Evolutionary conservation across 306 rosid species (phyloP).

Genomic region (Phaseolus lunatus): DNA sequence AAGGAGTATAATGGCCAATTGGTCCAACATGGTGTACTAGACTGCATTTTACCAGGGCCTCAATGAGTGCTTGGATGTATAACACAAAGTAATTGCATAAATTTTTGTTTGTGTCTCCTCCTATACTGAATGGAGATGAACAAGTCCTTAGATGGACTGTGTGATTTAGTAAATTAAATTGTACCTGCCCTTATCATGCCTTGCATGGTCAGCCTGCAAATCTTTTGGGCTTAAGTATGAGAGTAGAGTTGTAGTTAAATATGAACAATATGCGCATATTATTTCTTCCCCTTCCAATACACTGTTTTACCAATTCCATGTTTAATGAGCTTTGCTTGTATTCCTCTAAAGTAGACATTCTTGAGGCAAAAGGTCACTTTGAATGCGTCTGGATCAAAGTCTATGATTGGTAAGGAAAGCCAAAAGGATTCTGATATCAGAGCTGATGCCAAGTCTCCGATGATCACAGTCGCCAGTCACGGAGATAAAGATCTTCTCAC

Average conservation of each 20-base stretch:
- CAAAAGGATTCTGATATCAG: conserved; percentile 42
- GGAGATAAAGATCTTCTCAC: conserved; percentile 36
- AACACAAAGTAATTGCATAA: neutral
- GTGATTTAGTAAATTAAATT: neutral
- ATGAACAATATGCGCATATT: neutral
- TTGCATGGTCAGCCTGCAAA: conserved; percentile 23
- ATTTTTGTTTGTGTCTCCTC: neutral
- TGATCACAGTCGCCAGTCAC: conserved; percentile 35
- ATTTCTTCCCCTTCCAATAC: conserved; percentile 18
- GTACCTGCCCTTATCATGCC: conserved; percentile 24
- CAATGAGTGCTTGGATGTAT: neutral
- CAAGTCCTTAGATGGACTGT: conserved; percentile 9
- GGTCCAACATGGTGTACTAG: neutral
- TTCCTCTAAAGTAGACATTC: conserved; percentile 64
- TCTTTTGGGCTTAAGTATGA: conserved; percentile 14
- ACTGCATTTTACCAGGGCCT: neutral
- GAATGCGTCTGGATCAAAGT: conserved; percentile 53
- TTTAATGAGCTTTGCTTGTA: conserved; percentile 45
- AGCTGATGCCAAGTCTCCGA: conserved; percentile 45
- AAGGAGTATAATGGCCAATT: neutral
- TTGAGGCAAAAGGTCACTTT: conserved; percentile 83
- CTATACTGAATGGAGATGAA: neutral
- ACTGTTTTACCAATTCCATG: neutral
- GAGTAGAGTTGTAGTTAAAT: neutral
- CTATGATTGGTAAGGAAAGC: conserved; percentile 47